Percentiles rank a stretch among this genome's conserved stretches.
Conservation (phyloP, 2,329 filamentous ascomycete species). For the Xylaria hypoxylon region DNA sequence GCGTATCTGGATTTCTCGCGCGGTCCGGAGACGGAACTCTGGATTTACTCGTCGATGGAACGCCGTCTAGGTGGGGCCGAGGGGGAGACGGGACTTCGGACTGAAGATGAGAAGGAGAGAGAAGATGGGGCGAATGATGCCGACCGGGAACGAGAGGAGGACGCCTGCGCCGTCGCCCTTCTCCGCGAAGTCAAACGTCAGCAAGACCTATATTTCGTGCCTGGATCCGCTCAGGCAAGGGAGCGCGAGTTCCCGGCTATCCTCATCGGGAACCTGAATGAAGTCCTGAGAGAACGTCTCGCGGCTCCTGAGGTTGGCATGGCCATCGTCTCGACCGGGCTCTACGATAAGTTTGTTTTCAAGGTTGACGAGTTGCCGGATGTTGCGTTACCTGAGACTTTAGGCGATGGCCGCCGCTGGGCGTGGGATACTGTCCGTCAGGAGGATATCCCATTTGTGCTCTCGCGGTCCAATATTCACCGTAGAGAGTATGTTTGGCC, state of each 20-base stretch:
- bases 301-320: constrained; percentile 41
- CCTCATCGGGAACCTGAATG: constrained; percentile 58
- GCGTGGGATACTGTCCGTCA: constrained; percentile 64
- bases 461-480: constrained; percentile 66
- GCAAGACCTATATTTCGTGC: constrained; percentile 42
- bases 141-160: constrained; percentile 1
- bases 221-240: constrained; percentile 40
- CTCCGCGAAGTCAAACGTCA: constrained; percentile 41
- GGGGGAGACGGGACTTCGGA: constrained; percentile 33
- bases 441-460: constrained; percentile 68
- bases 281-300: constrained; percentile 51
- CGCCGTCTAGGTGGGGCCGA: constrained; percentile 23
- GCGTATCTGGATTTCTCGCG: constrained; percentile 71
- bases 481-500: constrained; percentile 60
- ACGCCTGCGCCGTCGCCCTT: constrained; percentile 32
- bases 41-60: constrained; percentile 69
- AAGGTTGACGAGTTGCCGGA: constrained; percentile 58
- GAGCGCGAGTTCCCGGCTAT: constrained; percentile 49
- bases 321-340: constrained; percentile 44
- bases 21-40: constrained; percentile 73
- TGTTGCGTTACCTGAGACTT: constrained; percentile 37
- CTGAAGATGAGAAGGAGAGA: constrained; percentile 17
- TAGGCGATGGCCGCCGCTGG: constrained; percentile 15
- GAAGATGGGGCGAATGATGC: background rate
- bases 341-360: constrained; percentile 71